Evolutionary conservation across 1,139 yeast species (phyloP).

Genomic region (Yamadazyma mexicana): DNA sequence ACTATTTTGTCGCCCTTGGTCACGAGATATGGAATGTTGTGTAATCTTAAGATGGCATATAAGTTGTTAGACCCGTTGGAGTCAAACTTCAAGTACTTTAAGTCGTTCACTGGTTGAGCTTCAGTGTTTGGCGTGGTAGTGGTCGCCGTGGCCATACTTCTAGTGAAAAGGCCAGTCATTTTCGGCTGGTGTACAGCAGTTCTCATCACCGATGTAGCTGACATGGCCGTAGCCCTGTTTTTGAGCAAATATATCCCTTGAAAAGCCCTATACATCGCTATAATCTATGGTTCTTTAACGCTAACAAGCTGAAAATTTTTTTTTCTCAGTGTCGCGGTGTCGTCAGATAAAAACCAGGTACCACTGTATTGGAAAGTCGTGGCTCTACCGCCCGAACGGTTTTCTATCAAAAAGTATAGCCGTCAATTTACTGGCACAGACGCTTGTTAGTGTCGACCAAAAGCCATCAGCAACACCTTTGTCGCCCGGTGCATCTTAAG

Average conservation of each 20-base stretch:
- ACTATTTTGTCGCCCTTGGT: constrained; percentile 86
- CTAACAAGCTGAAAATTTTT: not conserved
- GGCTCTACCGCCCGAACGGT: too few relatives aligned
- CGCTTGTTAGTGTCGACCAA: too few relatives aligned
- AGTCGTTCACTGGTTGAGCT: constrained; percentile 5
- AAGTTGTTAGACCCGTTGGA: constrained; percentile 48
- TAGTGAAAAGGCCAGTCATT: too few relatives aligned
- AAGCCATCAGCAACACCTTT: too few relatives aligned
- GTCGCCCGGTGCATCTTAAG: too few relatives aligned
- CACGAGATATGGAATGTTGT: constrained; percentile 83
- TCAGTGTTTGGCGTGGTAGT: constrained; percentile 3
- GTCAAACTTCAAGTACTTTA: constrained; percentile 53
- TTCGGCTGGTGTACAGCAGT: too few relatives aligned
- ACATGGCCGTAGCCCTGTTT: not conserved
- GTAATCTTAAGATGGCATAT: constrained; percentile 81
- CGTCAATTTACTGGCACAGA: too few relatives aligned
- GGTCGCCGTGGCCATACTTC: constrained; percentile 8
- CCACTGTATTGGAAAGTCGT: not conserved
- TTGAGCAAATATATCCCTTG: not conserved
- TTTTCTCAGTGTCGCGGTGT: constrained; percentile 1
- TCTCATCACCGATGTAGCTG: too few relatives aligned
- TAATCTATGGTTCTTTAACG: not conserved
- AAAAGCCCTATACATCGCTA: not conserved
- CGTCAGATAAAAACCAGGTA: not conserved
- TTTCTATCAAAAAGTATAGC: too few relatives aligned